Evolutionary conservation across 2,329 filamentous ascomycete species (phyloP).

Genomic region (Penicillium hordei): DNA sequence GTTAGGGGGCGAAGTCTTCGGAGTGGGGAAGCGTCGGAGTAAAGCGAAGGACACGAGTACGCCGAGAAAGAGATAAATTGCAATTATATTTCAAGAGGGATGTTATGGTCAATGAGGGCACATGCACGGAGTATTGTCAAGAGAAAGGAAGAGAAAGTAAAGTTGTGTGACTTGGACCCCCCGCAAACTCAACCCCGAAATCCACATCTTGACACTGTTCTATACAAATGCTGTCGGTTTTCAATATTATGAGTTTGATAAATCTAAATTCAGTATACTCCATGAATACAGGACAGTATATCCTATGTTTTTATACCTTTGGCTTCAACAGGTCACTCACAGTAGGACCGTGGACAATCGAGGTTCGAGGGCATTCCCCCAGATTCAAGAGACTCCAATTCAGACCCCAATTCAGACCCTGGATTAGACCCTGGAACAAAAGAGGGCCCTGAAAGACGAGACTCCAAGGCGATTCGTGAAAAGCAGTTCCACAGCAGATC

Average conservation of each 20-base stretch:
- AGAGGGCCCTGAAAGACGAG: neutral
- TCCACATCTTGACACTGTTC: neutral
- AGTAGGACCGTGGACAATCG: neutral
- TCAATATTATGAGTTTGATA: neutral
- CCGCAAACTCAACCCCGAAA: slow-evolving; percentile 3
- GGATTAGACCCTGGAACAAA: neutral
- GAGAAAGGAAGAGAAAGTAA: neutral
- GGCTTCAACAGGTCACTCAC: neutral
- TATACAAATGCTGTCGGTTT: neutral
- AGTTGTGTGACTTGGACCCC: slow-evolving; percentile 1
- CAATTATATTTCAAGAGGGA: neutral
- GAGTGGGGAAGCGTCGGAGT: slow-evolving; percentile 11
- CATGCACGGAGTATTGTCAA: neutral
- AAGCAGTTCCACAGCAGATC: slow-evolving; percentile 9
- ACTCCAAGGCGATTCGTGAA: slow-evolving; percentile 8
- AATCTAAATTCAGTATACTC: neutral
- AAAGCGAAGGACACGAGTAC: neutral
- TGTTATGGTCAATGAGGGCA: neutral
- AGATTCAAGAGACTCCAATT: neutral
- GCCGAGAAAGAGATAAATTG: neutral
- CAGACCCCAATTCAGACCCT: too few species aligned
- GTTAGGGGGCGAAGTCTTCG: slow-evolving; percentile 20
- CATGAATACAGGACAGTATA: neutral
- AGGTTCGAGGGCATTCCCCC: neutral
- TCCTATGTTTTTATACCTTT: neutral